These are phyloP conservation scores for Collybia sordida DNA, from an alignment of 768 basidiomycete genomes.

Conservation along the genomic window DNA sequence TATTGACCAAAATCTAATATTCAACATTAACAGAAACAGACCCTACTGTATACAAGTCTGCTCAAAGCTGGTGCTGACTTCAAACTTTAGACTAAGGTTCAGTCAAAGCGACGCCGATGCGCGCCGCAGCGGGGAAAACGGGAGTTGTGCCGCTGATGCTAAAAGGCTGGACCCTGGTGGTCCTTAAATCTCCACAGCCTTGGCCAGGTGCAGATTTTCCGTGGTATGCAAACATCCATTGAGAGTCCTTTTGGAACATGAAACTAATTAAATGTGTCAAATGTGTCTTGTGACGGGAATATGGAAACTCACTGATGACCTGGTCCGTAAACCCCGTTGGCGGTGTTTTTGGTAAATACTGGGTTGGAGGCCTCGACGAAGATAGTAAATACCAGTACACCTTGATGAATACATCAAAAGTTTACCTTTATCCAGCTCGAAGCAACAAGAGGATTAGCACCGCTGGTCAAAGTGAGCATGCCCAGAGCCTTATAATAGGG, in stretches of 20 bases:
- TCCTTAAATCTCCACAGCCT: conserved; percentile 14
- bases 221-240: conserved; percentile 14
- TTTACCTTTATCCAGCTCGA: conserved; percentile 13
- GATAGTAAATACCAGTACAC: background rate
- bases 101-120: conserved; percentile 4
- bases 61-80: no score
- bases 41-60: no score
- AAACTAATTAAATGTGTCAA: conserved; percentile 1
- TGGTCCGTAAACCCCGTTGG: conserved; percentile 10
- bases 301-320: conserved; percentile 11
- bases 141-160: conserved; percentile 8
- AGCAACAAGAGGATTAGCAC: conserved; percentile 12
- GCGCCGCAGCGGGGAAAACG: conserved; percentile 11
- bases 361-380: conserved; percentile 5
- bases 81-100: background rate
- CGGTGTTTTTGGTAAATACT: conserved; percentile 12
- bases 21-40: no score
- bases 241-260: conserved; percentile 14
- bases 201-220: conserved; percentile 14
- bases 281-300: background rate
- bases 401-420: background rate
- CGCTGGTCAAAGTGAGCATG: conserved; percentile 8
- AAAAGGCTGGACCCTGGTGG: conserved; percentile 14
- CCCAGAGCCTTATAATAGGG: conserved; percentile 7
- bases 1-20: no score